Conservation (phyloP, 495 filamentous ascomycete species). For the Penicillium egyptiacum region DNA sequence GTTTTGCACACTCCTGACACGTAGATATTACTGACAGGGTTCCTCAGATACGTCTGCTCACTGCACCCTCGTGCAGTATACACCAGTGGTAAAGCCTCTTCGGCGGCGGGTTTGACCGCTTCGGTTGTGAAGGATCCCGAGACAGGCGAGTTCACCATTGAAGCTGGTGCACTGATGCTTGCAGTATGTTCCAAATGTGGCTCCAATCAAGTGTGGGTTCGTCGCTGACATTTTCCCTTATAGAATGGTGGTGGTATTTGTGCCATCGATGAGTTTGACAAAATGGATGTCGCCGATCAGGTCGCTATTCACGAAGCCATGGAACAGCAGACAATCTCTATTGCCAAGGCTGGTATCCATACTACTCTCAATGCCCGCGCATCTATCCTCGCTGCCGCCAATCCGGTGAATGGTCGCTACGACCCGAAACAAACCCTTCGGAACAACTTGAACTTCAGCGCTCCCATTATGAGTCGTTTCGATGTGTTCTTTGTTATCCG, state of each 20-base stretch:
- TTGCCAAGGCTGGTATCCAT: slow-evolving; percentile 98
- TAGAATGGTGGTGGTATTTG: slow-evolving; percentile 74
- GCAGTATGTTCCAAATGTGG: slow-evolving; percentile 59
- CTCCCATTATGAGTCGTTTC: slow-evolving; percentile 98
- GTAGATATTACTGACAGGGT: slow-evolving; percentile 7
- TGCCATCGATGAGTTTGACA: slow-evolving; percentile 99
- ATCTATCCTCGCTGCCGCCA: slow-evolving; percentile 92
- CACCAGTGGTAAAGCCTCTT: slow-evolving; percentile 96
- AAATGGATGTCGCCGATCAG: slow-evolving; percentile 98
- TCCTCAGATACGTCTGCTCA: slow-evolving; percentile 76
- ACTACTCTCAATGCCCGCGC: slow-evolving; percentile 95
- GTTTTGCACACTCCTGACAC: slow-evolving; percentile 13
- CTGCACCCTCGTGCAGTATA: slow-evolving; percentile 96
- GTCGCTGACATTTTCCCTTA: neutral
- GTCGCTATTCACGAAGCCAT: slow-evolving; percentile 99
- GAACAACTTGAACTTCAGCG: slow-evolving; percentile 96
- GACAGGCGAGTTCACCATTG: slow-evolving; percentile 97
- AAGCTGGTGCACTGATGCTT: slow-evolving; percentile 97
- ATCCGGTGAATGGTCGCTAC: slow-evolving; percentile 93
- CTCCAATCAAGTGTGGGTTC: neutral
- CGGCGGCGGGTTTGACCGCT: slow-evolving; percentile 94
- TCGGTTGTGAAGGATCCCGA: slow-evolving; percentile 98
- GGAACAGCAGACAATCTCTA: slow-evolving; percentile 99
- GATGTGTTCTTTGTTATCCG: slow-evolving; percentile 98
- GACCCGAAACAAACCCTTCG: slow-evolving; percentile 92